A percentile compares a stretch with the other conserved stretches of the same genome.
Conservation (phyloP, 208 protist genomes). For the Leishmania gerbilli region DNA sequence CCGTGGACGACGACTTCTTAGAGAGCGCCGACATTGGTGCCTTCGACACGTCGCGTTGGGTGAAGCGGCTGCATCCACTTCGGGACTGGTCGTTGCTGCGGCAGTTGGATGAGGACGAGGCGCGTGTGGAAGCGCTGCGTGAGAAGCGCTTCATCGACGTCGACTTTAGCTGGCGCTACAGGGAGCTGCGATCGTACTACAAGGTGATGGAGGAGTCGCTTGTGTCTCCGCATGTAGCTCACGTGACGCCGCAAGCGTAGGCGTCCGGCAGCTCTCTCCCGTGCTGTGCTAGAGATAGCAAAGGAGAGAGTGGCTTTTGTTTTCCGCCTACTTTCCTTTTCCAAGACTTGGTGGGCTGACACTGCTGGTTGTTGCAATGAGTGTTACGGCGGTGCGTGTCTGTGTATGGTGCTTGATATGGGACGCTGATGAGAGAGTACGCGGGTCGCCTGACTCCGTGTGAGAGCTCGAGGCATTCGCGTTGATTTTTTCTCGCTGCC, state of each 20-base stretch:
- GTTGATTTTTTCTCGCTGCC: not conserved
- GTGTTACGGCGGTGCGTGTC: not conserved
- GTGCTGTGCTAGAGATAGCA: not conserved
- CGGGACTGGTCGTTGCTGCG: conserved; percentile 81
- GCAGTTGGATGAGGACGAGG: conserved; percentile 88
- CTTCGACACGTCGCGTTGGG: conserved; percentile 85
- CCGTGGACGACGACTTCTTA: conserved; percentile 81
- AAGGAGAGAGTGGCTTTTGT: not conserved
- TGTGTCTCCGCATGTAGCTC: conserved; percentile 18
- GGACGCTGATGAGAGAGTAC: not conserved
- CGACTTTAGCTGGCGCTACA: conserved; percentile 83
- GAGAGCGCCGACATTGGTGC: conserved; percentile 75
- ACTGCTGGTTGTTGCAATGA: not conserved
- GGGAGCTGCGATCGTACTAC: conserved; percentile 75
- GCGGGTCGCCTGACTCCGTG: not conserved
- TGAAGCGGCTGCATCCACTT: conserved; percentile 81
- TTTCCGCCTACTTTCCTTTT: not conserved
- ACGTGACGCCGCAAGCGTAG: conserved; percentile 7
- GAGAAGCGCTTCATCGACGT: conserved; percentile 78
- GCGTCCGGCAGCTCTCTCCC: not conserved
- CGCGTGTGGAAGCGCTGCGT: conserved; percentile 68
- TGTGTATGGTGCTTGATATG: not conserved
- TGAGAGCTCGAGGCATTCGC: not conserved
- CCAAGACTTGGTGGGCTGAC: not conserved
- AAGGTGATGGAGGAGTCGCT: conserved; percentile 59